Evolutionary conservation across 257 asterid genomes (phyloP).

Genomic region (Gentiana dahurica): DNA sequence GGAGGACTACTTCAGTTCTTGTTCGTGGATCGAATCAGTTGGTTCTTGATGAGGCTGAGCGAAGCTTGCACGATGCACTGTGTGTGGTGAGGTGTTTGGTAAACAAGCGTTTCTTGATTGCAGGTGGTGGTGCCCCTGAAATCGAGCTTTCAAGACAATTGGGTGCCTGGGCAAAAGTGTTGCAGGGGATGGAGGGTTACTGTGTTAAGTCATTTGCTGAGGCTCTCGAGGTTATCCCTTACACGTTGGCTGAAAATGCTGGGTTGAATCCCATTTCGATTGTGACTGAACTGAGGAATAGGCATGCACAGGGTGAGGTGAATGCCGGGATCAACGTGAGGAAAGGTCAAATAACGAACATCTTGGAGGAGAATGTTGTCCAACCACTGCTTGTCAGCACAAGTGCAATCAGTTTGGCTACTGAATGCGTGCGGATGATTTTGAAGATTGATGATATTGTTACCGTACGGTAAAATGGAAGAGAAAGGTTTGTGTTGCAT

Average conservation of each 20-base stretch:
- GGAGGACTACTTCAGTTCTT: conserved; percentile 82
- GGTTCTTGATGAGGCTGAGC: conserved; percentile 97
- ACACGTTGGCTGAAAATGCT: conserved; percentile 97
- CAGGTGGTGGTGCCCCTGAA: conserved; percentile 99
- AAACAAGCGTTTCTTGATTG: conserved; percentile 87
- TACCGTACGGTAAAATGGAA: conserved; percentile 73
- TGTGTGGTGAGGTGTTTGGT: conserved; percentile 98
- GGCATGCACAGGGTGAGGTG: conserved; percentile 96
- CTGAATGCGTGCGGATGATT: conserved; percentile 97
- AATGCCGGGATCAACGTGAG: conserved; percentile 97
- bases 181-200: conserved; percentile 97
- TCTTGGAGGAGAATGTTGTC: conserved; percentile 94
- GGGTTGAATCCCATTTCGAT: conserved; percentile 93
- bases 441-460: conserved; percentile 98
- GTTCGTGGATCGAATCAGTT: conserved; percentile 90
- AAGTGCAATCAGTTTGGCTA: conserved; percentile 79
- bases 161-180: conserved; percentile 95
- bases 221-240: conserved; percentile 92
- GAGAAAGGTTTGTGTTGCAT: conserved; percentile 6
- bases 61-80: conserved; percentile 96
- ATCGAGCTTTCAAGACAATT: conserved; percentile 94
- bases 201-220: conserved; percentile 93
- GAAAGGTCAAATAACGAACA: conserved; percentile 97
- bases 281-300: conserved; percentile 94
- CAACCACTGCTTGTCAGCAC: conserved; percentile 98